Percentiles rank a stretch among this genome's conserved stretches.
Conservation (phyloP, 2,329 filamentous ascomycete species). For the Trichoderma sp. region DNA sequence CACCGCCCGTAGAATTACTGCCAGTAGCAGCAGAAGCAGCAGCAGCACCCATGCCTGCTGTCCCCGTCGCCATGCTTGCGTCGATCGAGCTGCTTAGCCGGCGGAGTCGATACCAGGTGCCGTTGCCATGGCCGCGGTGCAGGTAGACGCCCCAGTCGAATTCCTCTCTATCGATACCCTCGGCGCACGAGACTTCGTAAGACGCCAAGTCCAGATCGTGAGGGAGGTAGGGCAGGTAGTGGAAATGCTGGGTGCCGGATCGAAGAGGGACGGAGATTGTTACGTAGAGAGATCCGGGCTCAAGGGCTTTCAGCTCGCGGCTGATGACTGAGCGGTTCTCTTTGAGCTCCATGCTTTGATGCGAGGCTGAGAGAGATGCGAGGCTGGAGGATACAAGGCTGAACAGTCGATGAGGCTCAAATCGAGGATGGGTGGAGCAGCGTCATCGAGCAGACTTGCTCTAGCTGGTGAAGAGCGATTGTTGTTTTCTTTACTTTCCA, state of each 20-base stretch:
- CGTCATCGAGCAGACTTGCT: background rate
- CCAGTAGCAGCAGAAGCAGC: background rate
- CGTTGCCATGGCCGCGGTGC: constrained; percentile 33
- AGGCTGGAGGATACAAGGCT: background rate
- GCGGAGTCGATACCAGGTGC: constrained; percentile 35
- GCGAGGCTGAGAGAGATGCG: background rate
- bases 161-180: constrained; percentile 33
- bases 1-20: background rate
- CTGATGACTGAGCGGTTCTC: constrained; percentile 26
- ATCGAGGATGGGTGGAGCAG: background rate
- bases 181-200: constrained; percentile 29
- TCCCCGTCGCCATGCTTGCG: constrained; percentile 24
- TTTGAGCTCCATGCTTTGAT: background rate
- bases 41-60: background rate
- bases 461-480: background rate
- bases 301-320: constrained; percentile 27
- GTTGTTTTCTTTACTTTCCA: background rate
- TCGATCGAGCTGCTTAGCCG: constrained; percentile 19
- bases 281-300: constrained; percentile 33
- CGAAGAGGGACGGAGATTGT: constrained; percentile 31
- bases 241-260: background rate
- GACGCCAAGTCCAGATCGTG: constrained; percentile 26
- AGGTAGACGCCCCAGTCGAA: constrained; percentile 44
- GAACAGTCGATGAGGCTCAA: background rate
- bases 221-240: constrained; percentile 12